Evolutionary conservation across 1,284 basidiomycete genomes (phyloP).

Genomic region (Marasmius fiardii): DNA sequence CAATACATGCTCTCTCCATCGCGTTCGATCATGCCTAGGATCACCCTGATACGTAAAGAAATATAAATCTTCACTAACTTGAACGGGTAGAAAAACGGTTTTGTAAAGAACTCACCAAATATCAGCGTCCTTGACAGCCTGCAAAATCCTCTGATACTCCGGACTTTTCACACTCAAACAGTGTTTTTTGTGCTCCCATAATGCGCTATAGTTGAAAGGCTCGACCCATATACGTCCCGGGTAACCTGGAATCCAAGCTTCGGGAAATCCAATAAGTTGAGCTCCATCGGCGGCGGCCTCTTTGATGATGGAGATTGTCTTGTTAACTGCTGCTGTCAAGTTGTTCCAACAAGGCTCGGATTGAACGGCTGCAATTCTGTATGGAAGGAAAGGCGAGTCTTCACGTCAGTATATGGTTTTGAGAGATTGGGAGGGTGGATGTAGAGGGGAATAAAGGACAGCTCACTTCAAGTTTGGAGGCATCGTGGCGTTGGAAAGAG

Average conservation of each 20-base stretch:
- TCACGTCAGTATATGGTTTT: no score
- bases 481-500: no score
- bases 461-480: no score
- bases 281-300: constrained; percentile 19
- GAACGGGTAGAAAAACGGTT: background rate
- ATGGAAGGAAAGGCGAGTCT: no score
- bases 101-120: constrained; percentile 9
- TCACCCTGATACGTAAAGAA: constrained; percentile 12
- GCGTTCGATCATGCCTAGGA: constrained; percentile 16
- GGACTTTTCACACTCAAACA: constrained; percentile 11
- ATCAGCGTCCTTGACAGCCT: constrained; percentile 13
- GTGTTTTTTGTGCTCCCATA: constrained; percentile 14
- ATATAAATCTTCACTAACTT: background rate
- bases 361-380: constrained; percentile 20
- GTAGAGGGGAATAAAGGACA: no score
- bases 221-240: constrained; percentile 17
- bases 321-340: constrained; percentile 15
- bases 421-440: no score
- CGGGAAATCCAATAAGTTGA: constrained; percentile 19
- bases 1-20: constrained; percentile 18
- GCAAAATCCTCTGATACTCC: constrained; percentile 14
- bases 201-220: constrained; percentile 11
- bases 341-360: constrained; percentile 20
- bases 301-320: constrained; percentile 14
- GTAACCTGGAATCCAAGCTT: constrained; percentile 20